A percentile compares a stretch with the other conserved stretches of the same genome.
phyloP scores from a whole-genome alignment of 2,329 filamentous ascomycete species.

The Colletotrichum euphorbiae region DNA sequence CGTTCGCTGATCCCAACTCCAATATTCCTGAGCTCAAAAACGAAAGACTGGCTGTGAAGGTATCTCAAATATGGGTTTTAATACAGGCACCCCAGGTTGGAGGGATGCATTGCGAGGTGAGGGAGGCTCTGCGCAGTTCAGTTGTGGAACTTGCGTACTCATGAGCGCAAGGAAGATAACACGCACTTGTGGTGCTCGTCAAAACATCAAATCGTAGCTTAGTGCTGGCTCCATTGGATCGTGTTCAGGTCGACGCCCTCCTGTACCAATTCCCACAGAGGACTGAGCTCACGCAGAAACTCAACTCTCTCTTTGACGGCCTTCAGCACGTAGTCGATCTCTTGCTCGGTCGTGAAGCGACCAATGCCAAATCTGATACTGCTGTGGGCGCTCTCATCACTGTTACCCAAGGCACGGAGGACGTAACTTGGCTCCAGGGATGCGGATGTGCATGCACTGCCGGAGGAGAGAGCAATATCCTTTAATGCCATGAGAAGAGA shows the following conservation, averaged over 20 bases:
- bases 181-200: not conserved
- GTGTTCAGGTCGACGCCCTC: slow-evolving; percentile 95
- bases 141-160: not conserved
- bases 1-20: slow-evolving; percentile 29
- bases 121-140: not conserved
- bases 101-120: slow-evolving; percentile 17
- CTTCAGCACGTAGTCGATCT: slow-evolving; percentile 98
- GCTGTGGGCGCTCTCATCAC: slow-evolving; percentile 96
- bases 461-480: slow-evolving; percentile 96
- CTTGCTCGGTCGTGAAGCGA: slow-evolving; percentile 91
- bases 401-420: slow-evolving; percentile 91
- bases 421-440: slow-evolving; percentile 98
- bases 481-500: slow-evolving; percentile 98
- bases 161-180: not conserved
- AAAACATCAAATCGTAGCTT: slow-evolving; percentile 45
- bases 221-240: slow-evolving; percentile 99
- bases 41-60: slow-evolving; percentile 35
- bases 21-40: slow-evolving; percentile 38
- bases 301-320: slow-evolving; percentile 90
- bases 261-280: slow-evolving; percentile 97
- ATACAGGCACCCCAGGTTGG: slow-evolving; percentile 29
- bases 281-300: slow-evolving; percentile 94
- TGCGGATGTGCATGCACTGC: slow-evolving; percentile 95
- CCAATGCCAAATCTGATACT: slow-evolving; percentile 98
- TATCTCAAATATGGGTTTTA: slow-evolving; percentile 40